Conservation (phyloP, 2,329 filamentous ascomycete genomes). For the Venturia effusa region DNA sequence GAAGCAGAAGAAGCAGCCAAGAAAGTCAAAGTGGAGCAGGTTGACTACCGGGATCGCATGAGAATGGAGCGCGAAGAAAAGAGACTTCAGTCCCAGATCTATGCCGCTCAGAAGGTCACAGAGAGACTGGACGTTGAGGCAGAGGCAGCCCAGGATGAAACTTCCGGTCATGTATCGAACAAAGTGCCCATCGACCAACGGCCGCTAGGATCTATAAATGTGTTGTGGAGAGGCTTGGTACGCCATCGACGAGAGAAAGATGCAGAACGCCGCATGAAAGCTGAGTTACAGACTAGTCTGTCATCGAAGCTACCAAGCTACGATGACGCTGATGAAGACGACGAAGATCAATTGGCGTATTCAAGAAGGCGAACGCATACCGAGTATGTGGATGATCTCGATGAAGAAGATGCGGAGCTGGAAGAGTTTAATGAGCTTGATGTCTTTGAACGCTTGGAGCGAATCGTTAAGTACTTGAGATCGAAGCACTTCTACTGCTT, state of each 20-base stretch:
- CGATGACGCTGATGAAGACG: conserved; percentile 58
- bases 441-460: conserved; percentile 53
- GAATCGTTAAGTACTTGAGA: conserved; percentile 59
- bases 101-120: conserved; percentile 71
- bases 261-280: conserved; percentile 52
- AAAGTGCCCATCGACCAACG: conserved; percentile 18
- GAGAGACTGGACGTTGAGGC: conserved; percentile 61
- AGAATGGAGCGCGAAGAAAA: conserved; percentile 25
- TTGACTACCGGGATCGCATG: conserved; percentile 24
- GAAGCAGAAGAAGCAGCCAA: conserved; percentile 23
- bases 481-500: conserved; percentile 75
- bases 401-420: conserved; percentile 71
- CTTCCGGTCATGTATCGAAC: conserved; percentile 18
- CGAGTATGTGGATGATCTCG: conserved; percentile 54
- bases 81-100: conserved; percentile 53
- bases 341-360: conserved; percentile 59
- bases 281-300: conserved; percentile 52
- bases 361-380: conserved; percentile 43
- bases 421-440: conserved; percentile 66
- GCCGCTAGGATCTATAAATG: conserved; percentile 57
- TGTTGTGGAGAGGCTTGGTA: conserved; percentile 70
- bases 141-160: conserved; percentile 18
- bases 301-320: conserved; percentile 48
- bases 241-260: conserved; percentile 60
- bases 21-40: conserved; percentile 35